Base-by-base conservation (phyloP, 352 stramenopile species). In the Phytophthora idaei region DNA sequence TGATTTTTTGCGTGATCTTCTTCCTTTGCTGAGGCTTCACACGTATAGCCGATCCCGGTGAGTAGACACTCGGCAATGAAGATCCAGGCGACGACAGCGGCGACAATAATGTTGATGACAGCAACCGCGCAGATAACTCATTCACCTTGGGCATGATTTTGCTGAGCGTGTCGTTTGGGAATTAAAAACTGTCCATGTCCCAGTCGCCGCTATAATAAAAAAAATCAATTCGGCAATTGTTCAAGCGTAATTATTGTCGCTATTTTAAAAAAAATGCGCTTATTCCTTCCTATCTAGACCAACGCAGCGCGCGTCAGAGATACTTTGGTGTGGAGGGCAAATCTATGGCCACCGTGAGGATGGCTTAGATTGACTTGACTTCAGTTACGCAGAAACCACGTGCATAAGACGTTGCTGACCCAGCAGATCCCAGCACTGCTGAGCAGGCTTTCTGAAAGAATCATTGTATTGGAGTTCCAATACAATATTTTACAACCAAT, bases 51-150 rank as follows among this genome's bases (percentile, higher is more conserved):
- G 49, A 45, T 47, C 37, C 36, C n/a, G 45, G 41, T 8, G 54
- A 65, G n/a, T 48, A 56, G 12, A 70, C 66, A 39, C 62, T 67
- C n/a, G 61, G 64, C 5, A 60, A 45, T 25, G 47, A 73, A 5
- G 66, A 70, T 17, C 41, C 42, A 45, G 60, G 45, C 1, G 64
- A 69, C 8, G 54, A 46, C n/a, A 53, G 11, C 1, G 66, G 54
- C 7, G 66, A 61, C 28, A 55, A 49, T 7, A 21, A 21, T 21
- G 17, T 21, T 21, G 17, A 21, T 21, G 52, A 48, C 31, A 56
- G 52, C 10, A 73, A 50, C 34, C 66, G 46, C 21, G 34, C 36
- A n/a, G 53, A 32, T 1, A 58, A 14, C 17, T 59, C 42, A 8
- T 37, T 27, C 34, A 39, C n/a, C 21, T 28, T 69, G 6, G 46